Base-by-base conservation (phyloP, 1,139 yeast species). In the Kazachstania sp. region DNA sequence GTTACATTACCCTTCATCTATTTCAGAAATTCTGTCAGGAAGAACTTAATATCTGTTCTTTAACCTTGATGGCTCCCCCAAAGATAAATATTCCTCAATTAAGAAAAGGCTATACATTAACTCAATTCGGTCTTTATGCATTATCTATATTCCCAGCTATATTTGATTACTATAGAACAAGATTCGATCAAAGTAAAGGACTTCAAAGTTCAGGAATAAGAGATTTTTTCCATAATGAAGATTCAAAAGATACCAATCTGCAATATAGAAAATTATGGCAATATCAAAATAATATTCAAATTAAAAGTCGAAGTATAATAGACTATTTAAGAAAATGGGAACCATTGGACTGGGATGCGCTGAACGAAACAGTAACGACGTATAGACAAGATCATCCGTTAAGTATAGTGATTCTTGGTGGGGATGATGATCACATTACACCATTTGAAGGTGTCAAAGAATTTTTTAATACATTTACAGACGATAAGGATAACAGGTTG, bases 251-350 rank as follows among this genome's bases (percentile, higher is more conserved):
- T 6, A 26, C 13, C 3, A 18, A 30, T 31, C 28, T 43, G 12
- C 39, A 15, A 28, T 63, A 61, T 44, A 46, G 62, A 23, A 58
- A 54, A 42, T 48, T 63, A 15, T 56, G 58, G 49, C 65, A 62
- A 49, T 63, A 54, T 31, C 53, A 55, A 44, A 56, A 57, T 40
- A 61, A 62, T 43, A 51, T 63, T 3, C 59, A 55, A 40, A 60
- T 57, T 30, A 57, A 57, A 37, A 58, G 65, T 39, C 52, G 51
- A 45, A 55, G 59, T 40, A 41, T 63, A 3, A 44, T 59, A 15
- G 62, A 58, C 1, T 63, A 63, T 45, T 48, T 63, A n/a, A 39
- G 57, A 7, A 66, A 66, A 23, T 63, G 65, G 66, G 54, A 54
- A 39, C 47, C 54, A 4, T 45, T 59, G 1, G 47, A 55, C 37